phyloP scores from a whole-genome alignment of 2,329 filamentous ascomycete genomes.

The Trichophaea hybrida region DNA sequence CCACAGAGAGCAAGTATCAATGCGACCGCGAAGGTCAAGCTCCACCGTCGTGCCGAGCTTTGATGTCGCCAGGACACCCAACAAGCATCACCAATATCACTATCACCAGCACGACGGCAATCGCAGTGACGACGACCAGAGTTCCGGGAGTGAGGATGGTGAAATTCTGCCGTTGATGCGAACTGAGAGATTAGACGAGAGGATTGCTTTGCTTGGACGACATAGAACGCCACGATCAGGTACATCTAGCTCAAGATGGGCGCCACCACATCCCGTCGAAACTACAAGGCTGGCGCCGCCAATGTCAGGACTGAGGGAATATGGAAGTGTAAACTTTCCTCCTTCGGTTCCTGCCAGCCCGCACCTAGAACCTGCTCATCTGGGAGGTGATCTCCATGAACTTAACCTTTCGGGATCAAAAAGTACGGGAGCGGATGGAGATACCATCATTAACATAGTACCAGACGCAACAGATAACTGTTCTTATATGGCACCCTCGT shows the following conservation, averaged over 20 bases:
- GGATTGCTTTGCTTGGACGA: constrained; percentile 10
- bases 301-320: constrained; percentile 7
- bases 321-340: constrained; percentile 48
- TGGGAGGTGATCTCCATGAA: background rate
- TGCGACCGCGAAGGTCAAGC: constrained; percentile 50
- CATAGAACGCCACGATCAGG: constrained; percentile 12
- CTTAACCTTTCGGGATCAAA: constrained; percentile 5
- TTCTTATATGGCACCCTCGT: constrained; percentile 16
- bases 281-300: background rate
- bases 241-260: constrained; percentile 10
- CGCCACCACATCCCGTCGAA: background rate
- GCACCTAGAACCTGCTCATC: constrained; percentile 35
- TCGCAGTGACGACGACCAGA: constrained; percentile 3
- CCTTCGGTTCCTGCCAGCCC: constrained; percentile 53
- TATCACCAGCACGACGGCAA: background rate
- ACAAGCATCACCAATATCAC: background rate
- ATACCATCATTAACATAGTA: constrained; percentile 40
- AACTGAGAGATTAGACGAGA: constrained; percentile 9
- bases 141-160: constrained; percentile 7
- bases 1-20: constrained; percentile 42
- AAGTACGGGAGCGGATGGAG: constrained; percentile 29
- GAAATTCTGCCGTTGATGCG: constrained; percentile 15
- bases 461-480: constrained; percentile 25
- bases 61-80: constrained; percentile 8
- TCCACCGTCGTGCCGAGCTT: constrained; percentile 25